These are phyloP conservation scores for Lodderomyces pseudojiufengensis DNA, from an alignment of 1,139 yeast species.

Conservation along the genomic window DNA sequence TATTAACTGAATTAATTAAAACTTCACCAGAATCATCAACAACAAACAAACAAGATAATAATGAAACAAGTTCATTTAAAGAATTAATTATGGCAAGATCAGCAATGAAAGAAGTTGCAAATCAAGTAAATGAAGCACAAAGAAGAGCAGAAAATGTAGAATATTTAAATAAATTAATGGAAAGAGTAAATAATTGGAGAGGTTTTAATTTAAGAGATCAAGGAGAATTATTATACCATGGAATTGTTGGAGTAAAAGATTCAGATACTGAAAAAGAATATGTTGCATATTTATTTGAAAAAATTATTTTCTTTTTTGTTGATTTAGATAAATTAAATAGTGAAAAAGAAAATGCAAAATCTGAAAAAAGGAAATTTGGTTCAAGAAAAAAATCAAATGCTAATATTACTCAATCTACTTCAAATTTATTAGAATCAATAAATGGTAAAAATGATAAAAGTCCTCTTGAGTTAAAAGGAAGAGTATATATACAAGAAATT, in stretches of 20 bases:
- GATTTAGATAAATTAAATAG: slow-evolving; percentile 32
- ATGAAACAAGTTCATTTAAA: slow-evolving; percentile 47
- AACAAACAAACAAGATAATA: slow-evolving; percentile 14
- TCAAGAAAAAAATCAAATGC: slow-evolving; percentile 41
- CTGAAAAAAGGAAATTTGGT: slow-evolving; percentile 26
- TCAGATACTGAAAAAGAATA: slow-evolving; percentile 83
- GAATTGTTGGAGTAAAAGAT: slow-evolving; percentile 71
- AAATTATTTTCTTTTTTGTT: slow-evolving; percentile 76
- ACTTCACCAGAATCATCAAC: slow-evolving; percentile 34
- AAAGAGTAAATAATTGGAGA: slow-evolving; percentile 85
- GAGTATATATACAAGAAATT: slow-evolving; percentile 67
- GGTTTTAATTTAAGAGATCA: slow-evolving; percentile 82
- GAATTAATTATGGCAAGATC: slow-evolving; percentile 70
- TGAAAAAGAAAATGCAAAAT: slow-evolving; percentile 19
- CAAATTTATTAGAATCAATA: slow-evolving; percentile 36
- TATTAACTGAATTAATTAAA: slow-evolving; percentile 73
- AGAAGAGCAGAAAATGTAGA: slow-evolving; percentile 86
- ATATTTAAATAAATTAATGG: slow-evolving; percentile 62
- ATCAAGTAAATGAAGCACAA: slow-evolving; percentile 89
- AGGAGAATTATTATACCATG: slow-evolving; percentile 81
- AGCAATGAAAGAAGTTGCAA: slow-evolving; percentile 66
- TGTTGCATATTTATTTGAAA: slow-evolving; percentile 84
- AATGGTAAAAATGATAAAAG: slow-evolving; percentile 30
- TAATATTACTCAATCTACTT: slow-evolving; percentile 28
- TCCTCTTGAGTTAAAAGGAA: slow-evolving; percentile 56